Percentiles rank a stretch among this genome's conserved stretches.
These are phyloP conservation scores for Syncephalastrum contaminatum DNA, from an alignment of 371 early-diverging fungal species.

Conservation along the genomic window DNA sequence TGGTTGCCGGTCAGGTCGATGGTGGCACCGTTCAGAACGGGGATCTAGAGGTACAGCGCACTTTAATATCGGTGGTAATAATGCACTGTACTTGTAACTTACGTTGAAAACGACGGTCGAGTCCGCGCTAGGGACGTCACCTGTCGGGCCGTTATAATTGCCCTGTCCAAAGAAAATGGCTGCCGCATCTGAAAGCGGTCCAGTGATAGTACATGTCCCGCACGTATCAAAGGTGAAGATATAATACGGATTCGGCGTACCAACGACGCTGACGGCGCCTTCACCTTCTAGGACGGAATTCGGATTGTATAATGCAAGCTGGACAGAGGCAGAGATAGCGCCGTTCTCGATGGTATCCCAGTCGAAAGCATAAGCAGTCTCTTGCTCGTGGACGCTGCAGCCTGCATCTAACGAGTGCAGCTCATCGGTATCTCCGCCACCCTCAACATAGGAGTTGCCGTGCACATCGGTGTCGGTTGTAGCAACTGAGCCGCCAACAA, in stretches of 20 bases:
- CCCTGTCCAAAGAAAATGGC: slow-evolving; percentile 14
- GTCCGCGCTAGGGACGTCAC: background rate
- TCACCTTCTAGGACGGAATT: background rate
- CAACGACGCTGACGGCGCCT: background rate
- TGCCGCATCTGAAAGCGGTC: slow-evolving; percentile 6
- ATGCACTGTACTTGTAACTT: background rate
- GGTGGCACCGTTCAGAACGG: slow-evolving; percentile 15
- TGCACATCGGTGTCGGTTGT: slow-evolving; percentile 10
- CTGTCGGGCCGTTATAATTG: slow-evolving; percentile 21
- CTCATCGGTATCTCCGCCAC: background rate
- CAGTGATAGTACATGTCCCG: background rate
- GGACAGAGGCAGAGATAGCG: background rate
- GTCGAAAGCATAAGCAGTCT: background rate
- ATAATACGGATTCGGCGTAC: background rate
- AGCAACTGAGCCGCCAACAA: slow-evolving; percentile 4
- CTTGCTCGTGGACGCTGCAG: background rate
- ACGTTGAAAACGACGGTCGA: slow-evolving; percentile 21
- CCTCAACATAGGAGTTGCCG: slow-evolving; percentile 8
- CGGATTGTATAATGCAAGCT: background rate
- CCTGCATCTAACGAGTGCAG: background rate
- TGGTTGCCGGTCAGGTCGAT: slow-evolving; percentile 10
- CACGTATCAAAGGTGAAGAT: slow-evolving; percentile 18
- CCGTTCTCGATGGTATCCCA: background rate
- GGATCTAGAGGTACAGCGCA: slow-evolving; percentile 12
- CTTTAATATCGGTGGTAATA: background rate